Conservation (phyloP, 768 basidiomycete genomes). For the Panaeolus cyanescens region DNA sequence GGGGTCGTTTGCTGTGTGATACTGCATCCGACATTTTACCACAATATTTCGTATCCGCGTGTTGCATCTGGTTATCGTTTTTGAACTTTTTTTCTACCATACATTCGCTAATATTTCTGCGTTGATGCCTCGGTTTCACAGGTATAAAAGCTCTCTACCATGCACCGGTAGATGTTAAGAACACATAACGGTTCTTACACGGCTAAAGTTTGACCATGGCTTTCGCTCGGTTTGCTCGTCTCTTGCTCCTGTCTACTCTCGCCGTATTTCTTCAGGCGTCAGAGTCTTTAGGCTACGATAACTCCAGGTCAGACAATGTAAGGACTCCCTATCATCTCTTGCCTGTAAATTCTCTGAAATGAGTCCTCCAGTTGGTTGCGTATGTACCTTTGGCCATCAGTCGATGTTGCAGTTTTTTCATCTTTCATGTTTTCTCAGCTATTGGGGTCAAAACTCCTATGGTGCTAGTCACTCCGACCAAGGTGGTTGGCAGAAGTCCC, state of each 20-base stretch:
- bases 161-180: not conserved
- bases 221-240: constrained; percentile 6
- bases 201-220: not conserved
- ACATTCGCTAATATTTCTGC: not conserved
- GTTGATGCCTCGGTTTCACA: not conserved
- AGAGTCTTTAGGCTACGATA: constrained; percentile 28
- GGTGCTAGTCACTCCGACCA: constrained; percentile 47
- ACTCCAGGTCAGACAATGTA: constrained; percentile 40
- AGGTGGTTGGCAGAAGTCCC: constrained; percentile 49
- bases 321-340: not conserved
- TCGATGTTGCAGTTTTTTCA: not conserved
- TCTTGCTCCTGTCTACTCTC: not conserved
- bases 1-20: not conserved
- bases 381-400: constrained; percentile 12
- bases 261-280: not conserved
- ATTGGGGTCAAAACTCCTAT: constrained; percentile 63
- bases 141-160: not conserved
- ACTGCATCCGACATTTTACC: not conserved
- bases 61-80: not conserved
- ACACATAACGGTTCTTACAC: not conserved
- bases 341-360: not conserved
- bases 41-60: not conserved
- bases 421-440: constrained; percentile 25
- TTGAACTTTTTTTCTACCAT: not conserved
- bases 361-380: constrained; percentile 29